phyloP scores from a whole-genome alignment of 1,284 basidiomycete genomes.

The Heterobasidion irregulare region DNA sequence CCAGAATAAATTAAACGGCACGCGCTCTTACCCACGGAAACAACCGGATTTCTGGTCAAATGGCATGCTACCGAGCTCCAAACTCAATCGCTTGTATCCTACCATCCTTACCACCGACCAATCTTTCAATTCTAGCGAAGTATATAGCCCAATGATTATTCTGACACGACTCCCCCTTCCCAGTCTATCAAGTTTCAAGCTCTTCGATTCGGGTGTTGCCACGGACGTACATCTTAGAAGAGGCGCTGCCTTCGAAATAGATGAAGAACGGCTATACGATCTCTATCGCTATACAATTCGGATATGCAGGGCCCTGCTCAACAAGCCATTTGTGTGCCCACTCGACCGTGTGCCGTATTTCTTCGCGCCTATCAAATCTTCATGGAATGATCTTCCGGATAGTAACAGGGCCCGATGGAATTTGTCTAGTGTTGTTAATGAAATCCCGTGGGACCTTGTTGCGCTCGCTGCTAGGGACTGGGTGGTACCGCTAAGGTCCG shows the following conservation, averaged over 20 bases:
- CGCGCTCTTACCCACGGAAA: conserved; percentile 45
- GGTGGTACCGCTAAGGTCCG: conserved; percentile 39
- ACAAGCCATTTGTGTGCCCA: conserved; percentile 54
- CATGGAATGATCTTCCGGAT: conserved; percentile 23
- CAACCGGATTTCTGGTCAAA: conserved; percentile 57
- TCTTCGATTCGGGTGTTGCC: conserved; percentile 47
- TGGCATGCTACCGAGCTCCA: conserved; percentile 15
- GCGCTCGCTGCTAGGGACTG: conserved; percentile 39
- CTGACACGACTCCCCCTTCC: conserved; percentile 62
- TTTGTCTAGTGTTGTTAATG: conserved; percentile 29
- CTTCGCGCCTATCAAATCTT: conserved; percentile 44
- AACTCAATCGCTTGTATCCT: conserved; percentile 38
- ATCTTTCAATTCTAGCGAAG: conserved; percentile 18
- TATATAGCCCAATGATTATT: conserved; percentile 50
- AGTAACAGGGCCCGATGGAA: conserved; percentile 17
- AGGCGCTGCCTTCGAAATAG: conserved; percentile 40
- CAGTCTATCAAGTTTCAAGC: conserved; percentile 37
- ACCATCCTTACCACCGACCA: conserved; percentile 34
- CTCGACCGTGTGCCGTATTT: conserved; percentile 51
- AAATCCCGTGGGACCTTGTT: conserved; percentile 61
- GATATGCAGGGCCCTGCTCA: conserved; percentile 50
- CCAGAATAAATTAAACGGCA: conserved; percentile 29
- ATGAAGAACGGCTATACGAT: conserved; percentile 34
- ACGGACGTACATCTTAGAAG: conserved; percentile 33
- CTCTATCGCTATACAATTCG: conserved; percentile 57